A percentile compares a stretch with the other conserved stretches of the same genome.
Evolutionary conservation across 148 eudicot genomes (phyloP).

Genomic region (Nepenthes gracilis): DNA sequence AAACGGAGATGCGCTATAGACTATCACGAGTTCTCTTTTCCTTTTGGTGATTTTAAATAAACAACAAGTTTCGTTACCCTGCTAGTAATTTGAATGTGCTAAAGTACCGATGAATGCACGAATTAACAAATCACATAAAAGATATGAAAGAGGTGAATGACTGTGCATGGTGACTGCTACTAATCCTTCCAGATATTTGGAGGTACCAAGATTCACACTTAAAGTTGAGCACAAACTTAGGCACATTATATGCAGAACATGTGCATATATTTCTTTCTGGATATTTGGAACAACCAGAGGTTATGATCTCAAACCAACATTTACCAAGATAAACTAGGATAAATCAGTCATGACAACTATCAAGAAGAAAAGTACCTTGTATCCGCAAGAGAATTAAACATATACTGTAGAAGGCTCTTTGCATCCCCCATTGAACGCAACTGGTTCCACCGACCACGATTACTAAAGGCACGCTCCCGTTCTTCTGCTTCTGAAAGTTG

Average conservation of each 20-base stretch:
- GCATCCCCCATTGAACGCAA: slow-evolving; percentile 97
- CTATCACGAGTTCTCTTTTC: too few species aligned
- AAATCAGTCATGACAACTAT: not conserved
- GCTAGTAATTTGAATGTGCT: too few species aligned
- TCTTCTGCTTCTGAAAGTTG: slow-evolving; percentile 99
- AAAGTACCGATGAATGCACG: too few species aligned
- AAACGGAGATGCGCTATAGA: too few species aligned
- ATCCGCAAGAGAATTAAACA: slow-evolving; percentile 80
- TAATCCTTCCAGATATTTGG: not conserved
- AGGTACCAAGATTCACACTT: not conserved
- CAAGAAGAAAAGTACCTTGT: slow-evolving; percentile 36
- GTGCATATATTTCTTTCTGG: too few species aligned
- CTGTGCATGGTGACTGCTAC: not conserved
- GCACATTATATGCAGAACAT: too few species aligned
- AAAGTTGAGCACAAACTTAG: too few species aligned
- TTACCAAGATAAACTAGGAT: too few species aligned
- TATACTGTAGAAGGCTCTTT: slow-evolving; percentile 73
- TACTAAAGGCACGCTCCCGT: slow-evolving; percentile 69
- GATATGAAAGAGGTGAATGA: too few species aligned
- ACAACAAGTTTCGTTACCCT: too few species aligned
- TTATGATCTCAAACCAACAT: not conserved
- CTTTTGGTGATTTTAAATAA: too few species aligned
- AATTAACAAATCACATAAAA: too few species aligned
- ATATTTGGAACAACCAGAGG: not conserved
- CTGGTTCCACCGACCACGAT: slow-evolving; percentile 90